Evolutionary conservation across 148 eudicot species (phyloP), one percentile per base, ranked within the genome.

Genomic region (Pouteria glomerata): DNA sequence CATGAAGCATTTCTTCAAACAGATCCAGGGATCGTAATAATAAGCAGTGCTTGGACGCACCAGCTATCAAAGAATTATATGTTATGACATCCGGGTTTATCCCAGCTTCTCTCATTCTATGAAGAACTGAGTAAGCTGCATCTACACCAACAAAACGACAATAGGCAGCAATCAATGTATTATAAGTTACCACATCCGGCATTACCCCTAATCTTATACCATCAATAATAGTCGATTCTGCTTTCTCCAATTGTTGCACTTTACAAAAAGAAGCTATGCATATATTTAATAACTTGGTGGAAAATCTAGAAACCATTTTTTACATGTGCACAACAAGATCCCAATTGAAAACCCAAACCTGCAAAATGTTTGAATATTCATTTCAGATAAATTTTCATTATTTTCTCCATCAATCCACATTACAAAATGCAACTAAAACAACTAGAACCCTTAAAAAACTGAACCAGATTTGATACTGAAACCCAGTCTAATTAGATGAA

Each of bases 171-270:
- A 94, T 80, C 60, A 91, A 82, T 56, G 92, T 86, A 59, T 94
- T 94, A 83, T 94, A 94, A 35, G 96, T 94, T 48, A 91, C 93
- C 48, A 89, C 90, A 84, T 94, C 77, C 0, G 98, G 98, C 34
- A 89, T 74, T 7, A 91, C 86, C 35, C 98, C 98, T 70, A 94
- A 63, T 81, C 89, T 79, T 71, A 94, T 88, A 74, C 89, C 93
- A 84, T 89, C 97, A 71, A 94, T 80, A 34, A 94, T 26, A 21
- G 86, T 80, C 48, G 79, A 76, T 82, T 94, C 98, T 23, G 97
- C 98, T 80, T 85, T 89, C 80, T 87, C 88, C 81, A 91, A 66
- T 71, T 81, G 77, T 73, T 71, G 77, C 45, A 75, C 79, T 88
- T 82, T 89, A 82, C 98, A 91, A 26, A 87, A 77, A 31, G 91